Base-by-base conservation (phyloP, 164 flowering plant genomes). In the Tetracentron sinense region DNA sequence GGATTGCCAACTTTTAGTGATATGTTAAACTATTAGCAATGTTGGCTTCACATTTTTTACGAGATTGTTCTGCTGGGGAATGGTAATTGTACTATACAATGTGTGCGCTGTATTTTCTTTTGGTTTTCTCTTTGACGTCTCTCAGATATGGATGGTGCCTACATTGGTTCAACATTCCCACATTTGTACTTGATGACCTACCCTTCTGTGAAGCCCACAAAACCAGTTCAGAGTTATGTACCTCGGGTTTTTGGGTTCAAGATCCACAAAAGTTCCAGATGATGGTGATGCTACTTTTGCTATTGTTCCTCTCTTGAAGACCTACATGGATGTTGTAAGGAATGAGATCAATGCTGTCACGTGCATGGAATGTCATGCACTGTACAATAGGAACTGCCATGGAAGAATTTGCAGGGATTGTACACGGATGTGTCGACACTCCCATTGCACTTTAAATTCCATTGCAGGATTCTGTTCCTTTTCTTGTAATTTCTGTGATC, bases 181-280 rank as follows among this genome's bases (percentile, higher is more conserved):
- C 74, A 71, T 46, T 28, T 71, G 35, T 71, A 61, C 63, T 55
- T 71, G 74, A 71, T 71, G 74, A 71, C 74, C 7, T 72, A 66
- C 51, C 71, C 75, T 62, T 66, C 70, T 15, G 63, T 71, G 25
- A 72, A 53, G 48, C 67, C 75, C 19, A 59, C 60, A 6, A 67
- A 62, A 46, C 75, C 64, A 17, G 68, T 66, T 50, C 75, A 72
- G 56, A 44, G 15, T 52, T 72, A 72, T 44, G 67, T 67, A 35
- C 75, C 75, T 22, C 51, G 63, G 67, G 67, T 72, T 22, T 72
- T 67, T 35, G 75, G 75, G 29, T 72, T 72, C 60, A 72, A 72
- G 75, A 38, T 72, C 52, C 75, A 72, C 28, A 61, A 29, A 61
- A 53, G 58, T 35, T 17, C 62, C 29, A 66, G 69, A 66, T 71